phyloP scores from a whole-genome alignment of 352 stramenopile genomes.

The Phytophthora quininea region DNA sequence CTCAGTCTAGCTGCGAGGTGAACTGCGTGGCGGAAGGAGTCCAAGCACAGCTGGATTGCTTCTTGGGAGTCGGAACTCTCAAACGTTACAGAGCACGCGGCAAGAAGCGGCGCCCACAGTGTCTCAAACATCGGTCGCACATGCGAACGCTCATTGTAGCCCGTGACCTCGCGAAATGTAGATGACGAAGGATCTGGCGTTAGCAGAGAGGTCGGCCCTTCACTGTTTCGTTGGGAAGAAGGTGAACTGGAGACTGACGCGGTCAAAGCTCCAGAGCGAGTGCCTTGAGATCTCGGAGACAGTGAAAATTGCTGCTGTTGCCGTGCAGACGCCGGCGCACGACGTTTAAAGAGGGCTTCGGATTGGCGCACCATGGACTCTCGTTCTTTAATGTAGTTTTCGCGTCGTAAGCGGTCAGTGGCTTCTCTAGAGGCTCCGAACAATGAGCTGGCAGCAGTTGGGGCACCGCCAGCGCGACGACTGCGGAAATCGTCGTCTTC shows the following conservation, averaged over 20 bases:
- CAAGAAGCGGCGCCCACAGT: constrained; percentile 97
- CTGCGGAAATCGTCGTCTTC: constrained; percentile 92
- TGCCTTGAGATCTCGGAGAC: constrained; percentile 30
- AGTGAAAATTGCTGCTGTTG: constrained; percentile 22
- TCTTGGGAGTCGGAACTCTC: constrained; percentile 93
- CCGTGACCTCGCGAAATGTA: constrained; percentile 71
- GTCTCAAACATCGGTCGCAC: constrained; percentile 99
- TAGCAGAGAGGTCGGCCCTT: constrained; percentile 23
- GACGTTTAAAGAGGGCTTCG: constrained; percentile 78
- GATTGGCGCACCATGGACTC: constrained; percentile 84
- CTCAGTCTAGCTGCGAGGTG: constrained; percentile 87
- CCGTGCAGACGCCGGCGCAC: constrained; percentile 39
- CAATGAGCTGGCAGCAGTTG: constrained; percentile 47
- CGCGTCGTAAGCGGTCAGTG: constrained; percentile 70
- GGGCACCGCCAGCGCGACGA: constrained; percentile 35
- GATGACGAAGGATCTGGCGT: constrained; percentile 32
- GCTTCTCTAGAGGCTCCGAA: constrained; percentile 67
- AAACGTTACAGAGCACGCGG: constrained; percentile 96
- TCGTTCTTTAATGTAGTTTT: constrained; percentile 85
- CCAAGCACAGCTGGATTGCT: constrained; percentile 94
- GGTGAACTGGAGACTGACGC: constrained; percentile 6
- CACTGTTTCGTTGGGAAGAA: constrained; percentile 16
- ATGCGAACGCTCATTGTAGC: constrained; percentile 73
- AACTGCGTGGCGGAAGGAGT: constrained; percentile 96
- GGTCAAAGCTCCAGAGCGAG: constrained; percentile 4